A percentile compares a stretch with the other conserved stretches of the same genome.
Conservation (phyloP, 202 grass and related monocot species). For the Zizania palustris region DNA sequence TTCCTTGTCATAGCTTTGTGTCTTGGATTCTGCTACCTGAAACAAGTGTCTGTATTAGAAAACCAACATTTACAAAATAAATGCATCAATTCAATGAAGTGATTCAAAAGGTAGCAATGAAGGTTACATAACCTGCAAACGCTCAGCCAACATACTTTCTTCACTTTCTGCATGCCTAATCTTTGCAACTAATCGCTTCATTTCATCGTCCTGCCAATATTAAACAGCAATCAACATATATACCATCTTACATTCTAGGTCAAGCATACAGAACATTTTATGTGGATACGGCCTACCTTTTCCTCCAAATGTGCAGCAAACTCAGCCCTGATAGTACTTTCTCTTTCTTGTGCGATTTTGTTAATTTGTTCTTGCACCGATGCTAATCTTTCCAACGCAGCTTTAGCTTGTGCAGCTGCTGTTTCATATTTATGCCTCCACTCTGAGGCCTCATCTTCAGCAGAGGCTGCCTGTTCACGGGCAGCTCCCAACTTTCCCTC, state of each 20-base stretch:
- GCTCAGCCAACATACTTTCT: constrained; percentile 51
- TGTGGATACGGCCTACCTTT: constrained; percentile 47
- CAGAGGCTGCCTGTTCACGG: constrained; percentile 58
- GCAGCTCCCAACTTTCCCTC: constrained; percentile 69
- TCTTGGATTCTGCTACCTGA: constrained; percentile 59
- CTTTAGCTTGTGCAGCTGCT: constrained; percentile 68
- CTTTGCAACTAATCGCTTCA: constrained; percentile 61
- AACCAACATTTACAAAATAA: constrained; percentile 14
- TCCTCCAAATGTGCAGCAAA: constrained; percentile 58
- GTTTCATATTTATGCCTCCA: constrained; percentile 79
- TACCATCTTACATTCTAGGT: background rate
- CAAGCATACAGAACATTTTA: constrained; percentile 28
- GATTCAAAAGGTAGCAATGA: constrained; percentile 5
- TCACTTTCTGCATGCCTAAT: constrained; percentile 54
- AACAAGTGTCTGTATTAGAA: constrained; percentile 29
- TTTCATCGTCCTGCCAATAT: constrained; percentile 69
- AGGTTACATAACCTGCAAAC: constrained; percentile 49
- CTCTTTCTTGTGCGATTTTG: constrained; percentile 68
- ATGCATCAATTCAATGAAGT: constrained; percentile 16
- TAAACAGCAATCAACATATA: constrained; percentile 2
- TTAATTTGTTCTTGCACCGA: constrained; percentile 69
- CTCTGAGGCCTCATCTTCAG: constrained; percentile 70
- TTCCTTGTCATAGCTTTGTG: constrained; percentile 54
- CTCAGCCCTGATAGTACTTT: constrained; percentile 66
- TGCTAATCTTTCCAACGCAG: constrained; percentile 69